These are phyloP conservation scores for Monosporascus sp. DNA, from an alignment of 2,329 filamentous ascomycete species.

Conservation along the genomic window DNA sequence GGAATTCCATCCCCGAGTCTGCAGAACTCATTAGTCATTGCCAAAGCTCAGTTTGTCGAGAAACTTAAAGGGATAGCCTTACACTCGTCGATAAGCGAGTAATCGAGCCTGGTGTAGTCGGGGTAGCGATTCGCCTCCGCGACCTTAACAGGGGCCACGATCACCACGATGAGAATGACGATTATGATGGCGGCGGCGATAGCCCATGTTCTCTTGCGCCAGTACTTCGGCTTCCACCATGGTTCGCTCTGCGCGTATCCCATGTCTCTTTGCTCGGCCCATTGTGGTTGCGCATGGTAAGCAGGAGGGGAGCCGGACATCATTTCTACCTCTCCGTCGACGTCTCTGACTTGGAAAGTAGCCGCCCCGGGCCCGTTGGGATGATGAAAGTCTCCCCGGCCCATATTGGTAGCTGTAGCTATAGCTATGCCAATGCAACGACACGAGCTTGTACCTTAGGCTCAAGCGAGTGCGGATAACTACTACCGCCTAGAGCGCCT, in stretches of 20 bases:
- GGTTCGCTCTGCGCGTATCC: constrained; percentile 9
- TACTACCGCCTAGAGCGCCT: no score
- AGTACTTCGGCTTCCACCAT: constrained; percentile 46
- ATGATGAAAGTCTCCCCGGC: constrained; percentile 15
- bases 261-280: constrained; percentile 17
- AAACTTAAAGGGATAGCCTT: constrained; percentile 15
- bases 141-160: constrained; percentile 43
- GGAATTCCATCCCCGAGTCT: constrained; percentile 47
- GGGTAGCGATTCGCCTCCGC: constrained; percentile 39
- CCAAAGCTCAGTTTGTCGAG: not conserved
- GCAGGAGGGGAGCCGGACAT: constrained; percentile 12
- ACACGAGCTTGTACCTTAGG: no score
- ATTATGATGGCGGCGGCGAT: constrained; percentile 32
- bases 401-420: constrained; percentile 14
- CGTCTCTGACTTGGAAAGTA: constrained; percentile 17
- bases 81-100: constrained; percentile 46
- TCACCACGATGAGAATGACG: constrained; percentile 40
- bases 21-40: not conserved
- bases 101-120: constrained; percentile 41
- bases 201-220: constrained; percentile 48
- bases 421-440: no score
- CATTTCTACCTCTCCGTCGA: constrained; percentile 14
- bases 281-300: constrained; percentile 6
- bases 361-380: constrained; percentile 14
- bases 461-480: no score